phyloP scores from a whole-genome alignment of 805 yeast species.

The Kodamaea lidongshanica region DNA sequence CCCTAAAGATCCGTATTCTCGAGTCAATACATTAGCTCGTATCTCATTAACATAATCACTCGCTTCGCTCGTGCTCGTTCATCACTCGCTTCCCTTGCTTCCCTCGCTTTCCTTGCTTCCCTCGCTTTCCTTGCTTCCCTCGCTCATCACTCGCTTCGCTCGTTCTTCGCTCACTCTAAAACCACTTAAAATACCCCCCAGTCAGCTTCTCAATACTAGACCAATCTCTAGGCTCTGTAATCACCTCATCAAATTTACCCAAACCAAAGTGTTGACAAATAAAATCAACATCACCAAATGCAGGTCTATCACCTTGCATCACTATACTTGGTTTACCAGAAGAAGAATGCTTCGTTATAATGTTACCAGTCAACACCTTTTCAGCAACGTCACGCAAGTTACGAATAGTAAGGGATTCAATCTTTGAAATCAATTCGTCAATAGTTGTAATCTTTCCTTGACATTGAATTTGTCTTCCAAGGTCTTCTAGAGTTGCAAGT shows the following conservation, averaged over 20 bases:
- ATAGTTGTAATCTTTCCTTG: slow-evolving; percentile 72
- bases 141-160: too few species aligned
- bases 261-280: slow-evolving; percentile 67
- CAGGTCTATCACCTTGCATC: slow-evolving; percentile 79
- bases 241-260: slow-evolving; percentile 38
- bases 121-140: too few species aligned
- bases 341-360: slow-evolving; percentile 38
- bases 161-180: too few species aligned
- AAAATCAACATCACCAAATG: slow-evolving; percentile 76
- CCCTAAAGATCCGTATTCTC: too few species aligned
- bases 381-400: slow-evolving; percentile 74
- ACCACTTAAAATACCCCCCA: slow-evolving; percentile 17
- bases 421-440: slow-evolving; percentile 72
- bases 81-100: too few species aligned
- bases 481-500: slow-evolving; percentile 89
- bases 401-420: slow-evolving; percentile 56
- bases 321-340: slow-evolving; percentile 76
- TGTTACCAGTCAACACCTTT: slow-evolving; percentile 66
- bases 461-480: slow-evolving; percentile 90
- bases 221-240: slow-evolving; percentile 13
- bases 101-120: too few species aligned
- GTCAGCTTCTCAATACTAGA: slow-evolving; percentile 10
- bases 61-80: too few species aligned
- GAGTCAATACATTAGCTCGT: too few species aligned
- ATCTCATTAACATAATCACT: too few species aligned